Evolutionary conservation across 495 filamentous ascomycete genomes (phyloP), one percentile per base, ranked within the genome.

Genomic region (Cudoniella acicularis): DNA sequence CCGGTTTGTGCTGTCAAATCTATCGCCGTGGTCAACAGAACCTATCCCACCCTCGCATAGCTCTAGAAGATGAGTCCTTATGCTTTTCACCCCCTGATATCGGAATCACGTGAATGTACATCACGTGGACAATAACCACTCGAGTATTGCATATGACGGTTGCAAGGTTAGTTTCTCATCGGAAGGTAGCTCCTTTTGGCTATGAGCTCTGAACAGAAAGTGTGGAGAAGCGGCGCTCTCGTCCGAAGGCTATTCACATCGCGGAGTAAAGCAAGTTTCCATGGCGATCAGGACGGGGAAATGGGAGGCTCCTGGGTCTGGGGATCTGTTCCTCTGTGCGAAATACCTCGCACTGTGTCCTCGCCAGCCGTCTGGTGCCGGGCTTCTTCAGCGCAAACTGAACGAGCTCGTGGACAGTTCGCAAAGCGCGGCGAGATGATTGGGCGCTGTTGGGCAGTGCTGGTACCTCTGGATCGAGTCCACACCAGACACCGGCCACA

Each of bases 381-480:
- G 13, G 30, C 6, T 36, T 13, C 4, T 36, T 36, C 30, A 36
- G 30, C 6, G 30, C 30, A 36, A 36, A 36, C 13, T 36, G 30
- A n/a, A n/a, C n/a, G n/a, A n/a, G n/a, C n/a, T n/a, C n/a, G 30
- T 36, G 30, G 30, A 36, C 13, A 13, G 30, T 6, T 36, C n/a
- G 30, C 13, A 13, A 13, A 36, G 30, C 30, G 13, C 13, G 30
- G 30, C 13, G 13, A 4, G 43, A n/a, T 61, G 51, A 50, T 61
- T 61, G 58, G 52, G 26, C 26, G 46, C 43, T 20, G 58, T 22
- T 17, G 26, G 46, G 54, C 54, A 25, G 22, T 40, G 54, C 24
- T 57, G 55, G 56, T 13, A 25, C 23, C 49, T 24, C 47, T 53
- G 20, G 49, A 36, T 59, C 56, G 48, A 52, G 13, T 51, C n/a